phyloP scores from a whole-genome alignment of 139 green algal genomes.

The Parachlorella kessleri region DNA sequence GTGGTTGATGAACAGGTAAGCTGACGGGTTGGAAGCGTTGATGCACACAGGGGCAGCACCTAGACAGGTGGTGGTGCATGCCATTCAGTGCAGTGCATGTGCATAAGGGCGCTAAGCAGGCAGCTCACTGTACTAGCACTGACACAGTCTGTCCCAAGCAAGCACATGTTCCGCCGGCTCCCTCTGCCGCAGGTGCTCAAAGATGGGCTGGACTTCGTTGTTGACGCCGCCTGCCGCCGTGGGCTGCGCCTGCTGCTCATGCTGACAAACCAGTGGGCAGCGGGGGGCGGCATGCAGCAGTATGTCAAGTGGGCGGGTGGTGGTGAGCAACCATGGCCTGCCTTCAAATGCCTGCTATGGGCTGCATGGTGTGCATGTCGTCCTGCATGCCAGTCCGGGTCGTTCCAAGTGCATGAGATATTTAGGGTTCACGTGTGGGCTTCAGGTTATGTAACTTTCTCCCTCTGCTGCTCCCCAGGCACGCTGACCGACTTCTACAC shows the following conservation, averaged over 20 bases:
- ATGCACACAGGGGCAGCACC: background rate
- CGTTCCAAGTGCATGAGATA: too few species aligned
- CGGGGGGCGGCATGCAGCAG: slow-evolving; percentile 59
- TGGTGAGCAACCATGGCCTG: too few species aligned
- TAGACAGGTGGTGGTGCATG: background rate
- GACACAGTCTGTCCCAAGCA: too few species aligned
- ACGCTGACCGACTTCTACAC: slow-evolving; percentile 22
- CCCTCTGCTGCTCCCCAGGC: too few species aligned
- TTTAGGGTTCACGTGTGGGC: too few species aligned
- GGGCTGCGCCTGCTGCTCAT: slow-evolving; percentile 51
- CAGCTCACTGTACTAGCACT: background rate
- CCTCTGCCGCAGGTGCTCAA: slow-evolving; percentile 7
- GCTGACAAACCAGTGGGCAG: slow-evolving; percentile 60
- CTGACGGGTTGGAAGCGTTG: background rate
- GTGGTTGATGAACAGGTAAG: background rate
- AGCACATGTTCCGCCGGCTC: background rate
- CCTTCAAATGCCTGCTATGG: too few species aligned
- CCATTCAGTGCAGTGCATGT: background rate
- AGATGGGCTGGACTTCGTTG: slow-evolving; percentile 48
- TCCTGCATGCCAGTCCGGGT: too few species aligned
- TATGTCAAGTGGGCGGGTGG: slow-evolving; percentile 55
- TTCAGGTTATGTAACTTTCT: too few species aligned
- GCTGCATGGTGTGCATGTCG: too few species aligned
- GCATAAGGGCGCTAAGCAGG: too few species aligned
- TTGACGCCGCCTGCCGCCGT: slow-evolving; percentile 30